These are phyloP conservation scores for Boletales sp. DNA, from an alignment of 768 basidiomycete species.

Conservation along the genomic window DNA sequence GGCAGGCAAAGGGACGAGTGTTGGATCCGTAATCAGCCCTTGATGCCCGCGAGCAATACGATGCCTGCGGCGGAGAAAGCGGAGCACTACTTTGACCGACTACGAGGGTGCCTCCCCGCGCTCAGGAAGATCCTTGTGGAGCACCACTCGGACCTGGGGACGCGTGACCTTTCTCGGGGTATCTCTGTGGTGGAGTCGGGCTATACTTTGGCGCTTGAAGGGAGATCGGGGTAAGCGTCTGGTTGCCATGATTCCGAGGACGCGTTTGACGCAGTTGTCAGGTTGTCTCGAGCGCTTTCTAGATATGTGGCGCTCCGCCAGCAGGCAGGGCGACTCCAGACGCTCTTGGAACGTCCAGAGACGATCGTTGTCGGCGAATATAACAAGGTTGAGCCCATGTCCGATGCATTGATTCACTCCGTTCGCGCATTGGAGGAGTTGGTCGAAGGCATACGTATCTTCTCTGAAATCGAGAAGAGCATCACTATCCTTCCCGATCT, in stretches of 20 bases:
- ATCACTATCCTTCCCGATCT: slow-evolving; percentile 18
- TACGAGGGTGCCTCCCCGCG: slow-evolving; percentile 61
- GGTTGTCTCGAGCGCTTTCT: slow-evolving; percentile 20
- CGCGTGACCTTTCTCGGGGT: slow-evolving; percentile 83
- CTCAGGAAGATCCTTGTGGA: slow-evolving; percentile 57
- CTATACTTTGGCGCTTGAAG: slow-evolving; percentile 61
- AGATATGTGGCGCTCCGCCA: slow-evolving; percentile 11
- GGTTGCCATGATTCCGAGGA: background rate
- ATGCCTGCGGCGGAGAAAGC: slow-evolving; percentile 35
- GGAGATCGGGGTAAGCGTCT: slow-evolving; percentile 58
- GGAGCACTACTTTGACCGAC: slow-evolving; percentile 62
- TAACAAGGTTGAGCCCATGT: slow-evolving; percentile 16
- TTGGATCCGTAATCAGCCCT: slow-evolving; percentile 67
- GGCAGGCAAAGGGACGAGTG: slow-evolving; percentile 47
- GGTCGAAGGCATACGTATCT: slow-evolving; percentile 30
- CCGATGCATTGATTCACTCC: slow-evolving; percentile 13
- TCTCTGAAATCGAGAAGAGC: slow-evolving; percentile 31
- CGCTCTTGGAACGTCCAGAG: slow-evolving; percentile 17
- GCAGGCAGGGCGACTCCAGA: slow-evolving; percentile 16
- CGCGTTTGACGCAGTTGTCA: background rate
- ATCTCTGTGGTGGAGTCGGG: slow-evolving; percentile 76
- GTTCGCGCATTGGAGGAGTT: slow-evolving; percentile 37
- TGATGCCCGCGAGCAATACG: slow-evolving; percentile 25
- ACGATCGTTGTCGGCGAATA: slow-evolving; percentile 16
- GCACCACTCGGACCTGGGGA: slow-evolving; percentile 81